These are phyloP conservation scores for Fusarium poae DNA, from an alignment of 2,329 filamentous ascomycete species.

Conservation along the genomic window DNA sequence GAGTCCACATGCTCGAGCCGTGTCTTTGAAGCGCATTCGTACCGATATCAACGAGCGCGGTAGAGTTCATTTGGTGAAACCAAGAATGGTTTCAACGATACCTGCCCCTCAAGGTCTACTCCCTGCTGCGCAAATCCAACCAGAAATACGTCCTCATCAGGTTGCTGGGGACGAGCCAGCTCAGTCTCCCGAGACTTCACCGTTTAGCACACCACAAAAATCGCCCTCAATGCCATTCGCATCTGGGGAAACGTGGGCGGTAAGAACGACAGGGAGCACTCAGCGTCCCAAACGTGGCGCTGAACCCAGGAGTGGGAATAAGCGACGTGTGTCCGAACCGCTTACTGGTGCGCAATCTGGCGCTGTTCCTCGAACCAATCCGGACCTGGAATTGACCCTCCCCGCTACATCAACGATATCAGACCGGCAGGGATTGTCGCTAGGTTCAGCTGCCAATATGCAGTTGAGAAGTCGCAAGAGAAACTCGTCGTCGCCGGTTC, in stretches of 20 bases:
- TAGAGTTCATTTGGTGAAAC: constrained; percentile 54
- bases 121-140: constrained; percentile 45
- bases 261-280: constrained; percentile 65
- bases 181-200: constrained; percentile 55
- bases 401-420: constrained; percentile 42
- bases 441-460: constrained; percentile 46
- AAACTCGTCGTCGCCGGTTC: constrained; percentile 68
- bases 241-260: constrained; percentile 68
- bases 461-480: constrained; percentile 54
- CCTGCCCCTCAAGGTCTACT: constrained; percentile 42
- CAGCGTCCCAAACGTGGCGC: constrained; percentile 66
- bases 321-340: constrained; percentile 68
- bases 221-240: constrained; percentile 72
- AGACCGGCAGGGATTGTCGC: constrained; percentile 42
- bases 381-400: constrained; percentile 44
- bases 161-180: constrained; percentile 17
- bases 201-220: constrained; percentile 61
- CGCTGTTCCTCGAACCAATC: constrained; percentile 49
- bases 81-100: constrained; percentile 53
- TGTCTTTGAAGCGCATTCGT: constrained; percentile 49
- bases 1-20: constrained; percentile 43
- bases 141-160: constrained; percentile 33
- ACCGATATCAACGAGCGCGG: constrained; percentile 43
- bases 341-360: constrained; percentile 52
- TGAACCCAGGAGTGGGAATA: constrained; percentile 58